Base-by-base conservation (phyloP, 2,329 filamentous ascomycete species). In the Pseudogymnoascus sp. region DNA sequence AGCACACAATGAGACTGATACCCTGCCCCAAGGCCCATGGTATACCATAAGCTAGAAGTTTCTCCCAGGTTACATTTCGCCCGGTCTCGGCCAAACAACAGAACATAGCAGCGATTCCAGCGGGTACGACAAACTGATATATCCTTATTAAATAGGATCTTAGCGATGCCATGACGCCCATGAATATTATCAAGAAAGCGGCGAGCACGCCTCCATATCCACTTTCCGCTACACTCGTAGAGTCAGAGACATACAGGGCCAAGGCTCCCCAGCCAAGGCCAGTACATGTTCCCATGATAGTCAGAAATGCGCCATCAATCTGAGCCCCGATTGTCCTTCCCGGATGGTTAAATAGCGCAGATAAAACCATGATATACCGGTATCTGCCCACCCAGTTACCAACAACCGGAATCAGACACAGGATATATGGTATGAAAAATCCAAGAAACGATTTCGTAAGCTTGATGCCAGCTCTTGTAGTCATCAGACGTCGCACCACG, bases 331-430 rank as follows among this genome's bases (percentile, higher is more conserved):
- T 68, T 1, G 81, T 79, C 38, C 84, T 77, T 21, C 80, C 82
- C 2, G 84, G 77, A 67, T 86, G 84, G 64, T 85, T 86, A 50
- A 86, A 68, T 18, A 85, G 78, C n/a, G 80, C 75, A 2, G 83
- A 85, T 59, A 86, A 71, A 3, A 77, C 79, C 76, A 84, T 81
- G 64, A 86, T 78, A 67, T 84, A 85, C 66, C 76, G 77, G 67
- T 84, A 82, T 14, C 73, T 76, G 1, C 84, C 84, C 3, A 86
- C 74, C 77, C 78, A 82, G n/a, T 70, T 63, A n/a, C 76, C 75
- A 4, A 80, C 75, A 2, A 68, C 68, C 1, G 81, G 81, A 4
- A 84, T 70, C 2, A 86, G 78, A 66, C 83, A 86, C 16, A 85
- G 69, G 1, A 82, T 71, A 68, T 85, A 86, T 2, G 82, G 78